Conservation (phyloP, 306 rosid genomes). For the Medicago arabica region DNA sequence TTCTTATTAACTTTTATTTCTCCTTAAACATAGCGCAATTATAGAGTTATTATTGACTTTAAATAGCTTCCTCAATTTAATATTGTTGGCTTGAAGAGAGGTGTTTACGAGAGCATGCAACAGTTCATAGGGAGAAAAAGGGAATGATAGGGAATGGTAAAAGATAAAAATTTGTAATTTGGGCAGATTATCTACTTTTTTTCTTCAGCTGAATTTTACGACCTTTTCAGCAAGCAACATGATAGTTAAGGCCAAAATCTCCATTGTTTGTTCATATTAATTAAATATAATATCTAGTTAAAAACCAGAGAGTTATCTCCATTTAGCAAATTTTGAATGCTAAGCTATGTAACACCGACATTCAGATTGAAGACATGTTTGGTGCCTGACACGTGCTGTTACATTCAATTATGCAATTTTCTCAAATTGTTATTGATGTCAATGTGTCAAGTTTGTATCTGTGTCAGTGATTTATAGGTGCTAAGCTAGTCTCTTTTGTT, state of each 20-base stretch:
- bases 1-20: conserved; percentile 38
- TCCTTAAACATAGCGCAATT: background rate
- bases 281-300: background rate
- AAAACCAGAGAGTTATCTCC: conserved; percentile 6
- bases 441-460: background rate
- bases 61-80: background rate
- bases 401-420: background rate
- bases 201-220: conserved; percentile 5
- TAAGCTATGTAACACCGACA: conserved; percentile 7
- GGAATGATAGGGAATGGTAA: conserved; percentile 32
- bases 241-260: background rate
- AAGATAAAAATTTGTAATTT: conserved; percentile 6
- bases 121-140: conserved; percentile 9
- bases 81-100: background rate
- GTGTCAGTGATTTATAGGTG: background rate
- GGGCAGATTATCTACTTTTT: conserved; percentile 15
- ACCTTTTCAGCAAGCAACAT: conserved; percentile 1
- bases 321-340: conserved; percentile 27
- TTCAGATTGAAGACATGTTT: background rate
- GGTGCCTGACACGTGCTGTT: background rate
- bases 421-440: background rate
- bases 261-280: background rate
- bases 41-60: background rate
- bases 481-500: conserved; percentile 45
- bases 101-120: conserved; percentile 1